Evolutionary conservation across 1,284 basidiomycete species (phyloP), one percentile per base, ranked within the genome.

Genomic region (Moesziomyces antarcticus): DNA sequence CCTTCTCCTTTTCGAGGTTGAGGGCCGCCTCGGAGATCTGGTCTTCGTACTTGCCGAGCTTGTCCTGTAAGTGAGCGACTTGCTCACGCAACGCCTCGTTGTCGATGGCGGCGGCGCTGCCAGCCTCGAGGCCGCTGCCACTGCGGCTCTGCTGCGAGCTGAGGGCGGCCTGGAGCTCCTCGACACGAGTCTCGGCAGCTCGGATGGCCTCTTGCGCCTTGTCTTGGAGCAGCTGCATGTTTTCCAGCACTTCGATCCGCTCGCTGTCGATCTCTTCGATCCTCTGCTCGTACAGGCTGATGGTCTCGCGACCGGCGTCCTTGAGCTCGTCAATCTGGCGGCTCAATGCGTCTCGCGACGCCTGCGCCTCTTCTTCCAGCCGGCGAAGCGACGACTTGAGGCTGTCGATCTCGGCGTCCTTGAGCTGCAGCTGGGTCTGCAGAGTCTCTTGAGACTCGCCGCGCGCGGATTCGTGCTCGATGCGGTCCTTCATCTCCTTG

Each of bases 31-130:
- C 93, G 67, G 94, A 92, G 11, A 97, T 87, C 75, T 90, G 87
- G 79, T 97, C 95, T 80, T 98, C 94, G 71, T 95, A 87, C 33
- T 86, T 86, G 2, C 87, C 85, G 45, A 94, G 88, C 83, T 91
- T 92, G 82, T 88, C 89, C 81, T 93, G 91, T 33, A 96, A 87
- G 83, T 98, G 93, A 55, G 89, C 88, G 25, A 93, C 88, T 82
- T 98, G 94, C 43, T 95, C 94, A 20, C 89, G 90, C 30, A 97
- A 88, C 24, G 90, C 91, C 84, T 97, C 94, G 79, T 96, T 96
- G 85, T 98, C 94, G 78, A 98, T 97, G 80, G 94, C 90, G 1
- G 90, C 89, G 0, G 75, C 65, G 0, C 52, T 52, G 48, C 68
- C 66, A 22, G 54, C 51, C 37, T 62, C 56, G 18, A 47, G 45